Conservation (phyloP, 2,329 filamentous ascomycete species). For the Blumeriella jaapii region DNA sequence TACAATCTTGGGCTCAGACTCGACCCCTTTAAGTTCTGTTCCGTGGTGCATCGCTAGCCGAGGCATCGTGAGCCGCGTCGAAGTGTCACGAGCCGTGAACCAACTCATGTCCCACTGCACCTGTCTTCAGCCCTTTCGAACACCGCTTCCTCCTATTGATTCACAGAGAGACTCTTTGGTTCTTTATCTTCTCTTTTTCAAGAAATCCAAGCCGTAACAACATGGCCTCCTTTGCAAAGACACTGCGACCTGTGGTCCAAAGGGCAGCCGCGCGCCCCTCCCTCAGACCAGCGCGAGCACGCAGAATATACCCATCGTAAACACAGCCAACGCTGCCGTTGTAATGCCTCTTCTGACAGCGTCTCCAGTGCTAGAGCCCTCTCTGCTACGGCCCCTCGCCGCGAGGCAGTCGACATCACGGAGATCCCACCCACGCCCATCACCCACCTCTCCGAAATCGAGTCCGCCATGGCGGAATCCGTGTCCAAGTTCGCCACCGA, state of each 20-base stretch:
- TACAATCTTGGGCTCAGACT: no score
- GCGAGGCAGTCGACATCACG: slow-evolving; percentile 49
- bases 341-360: slow-evolving; percentile 1
- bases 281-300: slow-evolving; percentile 28
- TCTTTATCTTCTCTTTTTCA: neutral
- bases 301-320: slow-evolving; percentile 33
- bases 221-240: slow-evolving; percentile 38
- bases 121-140: no score
- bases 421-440: slow-evolving; percentile 85
- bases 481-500: slow-evolving; percentile 88
- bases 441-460: slow-evolving; percentile 81
- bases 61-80: no score
- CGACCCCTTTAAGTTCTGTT: no score
- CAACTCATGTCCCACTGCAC: no score
- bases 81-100: no score
- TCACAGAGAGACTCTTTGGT: no score
- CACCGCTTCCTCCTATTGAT: no score
- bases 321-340: slow-evolving; percentile 6
- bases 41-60: no score
- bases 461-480: slow-evolving; percentile 77
- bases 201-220: neutral
- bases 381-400: slow-evolving; percentile 46
- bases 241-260: slow-evolving; percentile 34
- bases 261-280: slow-evolving; percentile 30
- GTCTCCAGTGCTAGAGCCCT: slow-evolving; percentile 38